Evolutionary conservation across 2,329 filamentous ascomycete species (phyloP).

Genomic region (Colletotrichum camelliae): DNA sequence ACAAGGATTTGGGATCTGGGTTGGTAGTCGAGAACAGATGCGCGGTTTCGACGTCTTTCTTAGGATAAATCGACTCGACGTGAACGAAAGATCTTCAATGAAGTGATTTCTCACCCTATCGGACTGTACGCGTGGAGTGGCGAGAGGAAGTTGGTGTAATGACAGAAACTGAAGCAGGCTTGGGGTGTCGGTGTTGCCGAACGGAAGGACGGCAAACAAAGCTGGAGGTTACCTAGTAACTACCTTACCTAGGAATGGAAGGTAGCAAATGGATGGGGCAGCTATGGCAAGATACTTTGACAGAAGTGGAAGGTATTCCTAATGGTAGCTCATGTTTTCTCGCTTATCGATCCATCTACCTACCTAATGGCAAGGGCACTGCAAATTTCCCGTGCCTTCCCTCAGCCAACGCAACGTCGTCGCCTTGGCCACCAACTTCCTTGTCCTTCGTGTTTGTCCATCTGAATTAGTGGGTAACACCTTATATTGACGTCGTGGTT

Average conservation of each 20-base stretch:
- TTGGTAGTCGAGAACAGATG: neutral
- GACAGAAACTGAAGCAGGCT: neutral
- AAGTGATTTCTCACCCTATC: neutral
- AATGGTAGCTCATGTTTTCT: neutral
- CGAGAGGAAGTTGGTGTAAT: neutral
- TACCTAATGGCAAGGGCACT: neutral
- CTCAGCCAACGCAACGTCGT: neutral
- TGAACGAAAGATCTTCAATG: neutral
- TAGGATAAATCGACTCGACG: neutral
- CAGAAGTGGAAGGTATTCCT: neutral
- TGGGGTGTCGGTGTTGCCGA: neutral
- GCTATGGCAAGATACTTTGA: neutral
- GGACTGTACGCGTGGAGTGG: neutral
- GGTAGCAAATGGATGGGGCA: neutral
- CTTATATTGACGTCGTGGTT: neutral
- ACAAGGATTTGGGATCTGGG: neutral
- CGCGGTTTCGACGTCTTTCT: neutral
- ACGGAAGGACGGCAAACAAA: neutral
- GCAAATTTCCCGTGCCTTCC: neutral
- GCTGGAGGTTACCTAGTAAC: neutral
- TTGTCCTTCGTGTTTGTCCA: neutral
- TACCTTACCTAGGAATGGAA: neutral
- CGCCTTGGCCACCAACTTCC: neutral
- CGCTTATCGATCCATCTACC: neutral
- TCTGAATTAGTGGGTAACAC: neutral